Percentiles rank a stretch among this genome's conserved stretches.
phyloP scores from a whole-genome alignment of 208 protist genomes.

The Trypanosoma scelopori region DNA sequence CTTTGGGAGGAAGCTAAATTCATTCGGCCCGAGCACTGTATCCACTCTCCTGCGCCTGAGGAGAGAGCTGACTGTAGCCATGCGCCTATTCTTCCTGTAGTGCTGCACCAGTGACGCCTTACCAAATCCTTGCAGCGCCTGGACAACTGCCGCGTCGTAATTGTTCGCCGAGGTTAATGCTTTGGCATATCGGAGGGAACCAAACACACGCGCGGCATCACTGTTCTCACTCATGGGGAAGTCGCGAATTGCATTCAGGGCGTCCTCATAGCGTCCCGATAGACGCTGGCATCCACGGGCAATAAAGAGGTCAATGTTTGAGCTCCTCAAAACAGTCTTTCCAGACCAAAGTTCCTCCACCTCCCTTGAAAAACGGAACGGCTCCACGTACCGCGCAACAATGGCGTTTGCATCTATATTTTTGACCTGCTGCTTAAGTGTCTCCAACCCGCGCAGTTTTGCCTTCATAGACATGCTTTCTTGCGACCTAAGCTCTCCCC shows the following conservation, averaged over 20 bases:
- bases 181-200: constrained; percentile 56
- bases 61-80: constrained; percentile 23
- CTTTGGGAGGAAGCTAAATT: constrained; percentile 56
- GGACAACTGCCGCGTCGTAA: constrained; percentile 40
- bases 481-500: constrained; percentile 31
- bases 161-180: constrained; percentile 33
- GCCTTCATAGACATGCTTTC: constrained; percentile 52
- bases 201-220: constrained; percentile 37
- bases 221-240: constrained; percentile 39
- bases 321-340: constrained; percentile 33
- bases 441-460: constrained; percentile 63
- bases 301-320: constrained; percentile 58
- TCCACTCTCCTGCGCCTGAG: constrained; percentile 11
- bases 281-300: constrained; percentile 52
- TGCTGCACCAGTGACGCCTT: constrained; percentile 18
- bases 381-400: constrained; percentile 29
- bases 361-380: constrained; percentile 44
- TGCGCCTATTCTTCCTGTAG: constrained; percentile 24
- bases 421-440: constrained; percentile 41
- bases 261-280: constrained; percentile 51
- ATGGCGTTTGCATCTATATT: constrained; percentile 41
- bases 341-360: constrained; percentile 61
- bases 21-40: constrained; percentile 49
- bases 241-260: constrained; percentile 39
- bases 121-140: constrained; percentile 35